Conservation (phyloP, 768 basidiomycete species). For the Pholiota microspora region DNA sequence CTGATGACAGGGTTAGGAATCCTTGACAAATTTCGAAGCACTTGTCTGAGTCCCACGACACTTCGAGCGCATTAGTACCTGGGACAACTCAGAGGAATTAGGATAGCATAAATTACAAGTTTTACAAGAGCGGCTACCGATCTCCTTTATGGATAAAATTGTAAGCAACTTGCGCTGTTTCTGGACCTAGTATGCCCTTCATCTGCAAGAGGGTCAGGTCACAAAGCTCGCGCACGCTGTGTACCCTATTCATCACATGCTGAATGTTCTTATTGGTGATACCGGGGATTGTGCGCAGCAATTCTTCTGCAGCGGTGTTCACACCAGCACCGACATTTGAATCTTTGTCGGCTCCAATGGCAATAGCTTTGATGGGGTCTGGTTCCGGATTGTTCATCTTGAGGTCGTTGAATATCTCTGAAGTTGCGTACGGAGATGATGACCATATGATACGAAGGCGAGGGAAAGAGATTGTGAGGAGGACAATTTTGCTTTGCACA, state of each 20-base stretch:
- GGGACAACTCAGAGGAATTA: too few species aligned
- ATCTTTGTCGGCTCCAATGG: conserved; percentile 80
- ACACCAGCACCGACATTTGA: conserved; percentile 63
- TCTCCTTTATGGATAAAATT: conserved; percentile 82
- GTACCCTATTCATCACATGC: conserved; percentile 81
- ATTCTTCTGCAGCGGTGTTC: conserved; percentile 77
- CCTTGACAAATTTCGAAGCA: too few species aligned
- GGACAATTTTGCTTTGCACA: conserved; percentile 89
- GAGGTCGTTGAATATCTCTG: conserved; percentile 91
- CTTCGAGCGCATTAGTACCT: too few species aligned
- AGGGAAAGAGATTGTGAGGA: conserved; percentile 88
- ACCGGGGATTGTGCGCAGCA: conserved; percentile 81
- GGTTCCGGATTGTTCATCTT: conserved; percentile 82
- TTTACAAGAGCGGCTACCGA: conserved; percentile 6
- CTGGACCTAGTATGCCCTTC: conserved; percentile 74
- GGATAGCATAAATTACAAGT: neutral
- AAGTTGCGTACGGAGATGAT: conserved; percentile 88
- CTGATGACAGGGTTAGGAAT: too few species aligned
- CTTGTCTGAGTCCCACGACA: too few species aligned
- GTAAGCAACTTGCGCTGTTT: conserved; percentile 77
- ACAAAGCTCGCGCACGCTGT: conserved; percentile 74
- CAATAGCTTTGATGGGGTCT: conserved; percentile 69
- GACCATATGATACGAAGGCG: conserved; percentile 96
- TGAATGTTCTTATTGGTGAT: conserved; percentile 82
- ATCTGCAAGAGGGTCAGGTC: conserved; percentile 58